Evolutionary conservation across 1,284 basidiomycete genomes (phyloP).

Genomic region (Veloboletus limbatus): DNA sequence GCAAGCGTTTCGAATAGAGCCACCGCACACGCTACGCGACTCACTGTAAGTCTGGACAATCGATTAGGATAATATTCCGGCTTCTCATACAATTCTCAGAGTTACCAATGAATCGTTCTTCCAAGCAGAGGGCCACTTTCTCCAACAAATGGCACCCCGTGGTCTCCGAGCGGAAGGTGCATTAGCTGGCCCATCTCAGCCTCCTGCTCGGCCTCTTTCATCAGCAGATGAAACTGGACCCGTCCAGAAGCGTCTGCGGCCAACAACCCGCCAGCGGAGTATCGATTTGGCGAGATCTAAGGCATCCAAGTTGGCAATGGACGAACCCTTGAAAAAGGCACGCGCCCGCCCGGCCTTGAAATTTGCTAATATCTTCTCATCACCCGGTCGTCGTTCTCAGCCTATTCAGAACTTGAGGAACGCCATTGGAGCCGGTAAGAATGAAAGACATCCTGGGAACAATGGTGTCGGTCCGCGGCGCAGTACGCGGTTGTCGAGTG

Average conservation of each 20-base stretch:
- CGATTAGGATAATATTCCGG: neutral
- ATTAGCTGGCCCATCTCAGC: slow-evolving; percentile 40
- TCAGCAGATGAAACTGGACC: slow-evolving; percentile 79
- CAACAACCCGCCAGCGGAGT: slow-evolving; percentile 56
- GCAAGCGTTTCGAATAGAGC: slow-evolving; percentile 54
- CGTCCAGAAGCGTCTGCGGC: slow-evolving; percentile 68
- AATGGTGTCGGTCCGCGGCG: slow-evolving; percentile 52
- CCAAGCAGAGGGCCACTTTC: slow-evolving; percentile 57
- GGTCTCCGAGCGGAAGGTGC: slow-evolving; percentile 37
- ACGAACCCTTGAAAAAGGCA: slow-evolving; percentile 80
- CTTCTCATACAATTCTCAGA: slow-evolving; percentile 35
- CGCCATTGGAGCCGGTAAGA: slow-evolving; percentile 46
- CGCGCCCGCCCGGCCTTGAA: slow-evolving; percentile 75
- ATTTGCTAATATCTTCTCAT: slow-evolving; percentile 80
- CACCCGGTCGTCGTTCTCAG: slow-evolving; percentile 71
- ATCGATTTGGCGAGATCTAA: slow-evolving; percentile 41
- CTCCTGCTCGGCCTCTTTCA: slow-evolving; percentile 62
- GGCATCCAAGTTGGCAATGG: slow-evolving; percentile 54
- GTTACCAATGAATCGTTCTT: slow-evolving; percentile 59
- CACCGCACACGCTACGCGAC: slow-evolving; percentile 50
- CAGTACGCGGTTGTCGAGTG: slow-evolving; percentile 64
- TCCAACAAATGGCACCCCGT: slow-evolving; percentile 43
- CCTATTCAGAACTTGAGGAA: slow-evolving; percentile 57
- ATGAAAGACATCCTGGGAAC: slow-evolving; percentile 42
- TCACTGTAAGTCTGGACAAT: slow-evolving; percentile 50